Evolutionary conservation across 306 rosid species (phyloP), one percentile per base, ranked within the genome.

Genomic region (Canavalia gladiata): DNA sequence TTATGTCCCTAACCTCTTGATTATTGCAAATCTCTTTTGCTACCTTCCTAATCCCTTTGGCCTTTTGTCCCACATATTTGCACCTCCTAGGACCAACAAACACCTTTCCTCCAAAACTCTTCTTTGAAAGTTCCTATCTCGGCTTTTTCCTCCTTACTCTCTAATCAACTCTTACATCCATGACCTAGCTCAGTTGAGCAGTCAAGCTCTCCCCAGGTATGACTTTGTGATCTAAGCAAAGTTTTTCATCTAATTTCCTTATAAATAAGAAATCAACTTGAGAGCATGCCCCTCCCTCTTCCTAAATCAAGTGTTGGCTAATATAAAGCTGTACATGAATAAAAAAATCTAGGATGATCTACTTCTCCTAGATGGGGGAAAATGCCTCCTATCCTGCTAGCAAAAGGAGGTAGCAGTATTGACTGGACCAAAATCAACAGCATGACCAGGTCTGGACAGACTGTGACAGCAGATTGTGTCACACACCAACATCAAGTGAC

Each of bases 391-490:
- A 8, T 67, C 66, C 18, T 28, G 9, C n/a, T 67, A 37, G 46
- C 25, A 52, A 67, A 42, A 68, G 37, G 58, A 54, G 37, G 13
- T 25, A 37, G 56, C 55, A 52, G 56, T 58, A 68, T 79, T 58
- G 77, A 67, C 70, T 34, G 63, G 62, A 68, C 42, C 77, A 46
- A 69, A 33, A 33, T 7, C 8, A n/a, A 68, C 49, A 8, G 33
- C 42, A 34, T 25, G 43, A 33, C 10, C 9, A 45, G 59, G 30
- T 57, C 70, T 79, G 71, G 34, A 69, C 9, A 57, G 58, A 68
- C 60, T 73, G 50, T 34, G 13, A 10, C 29, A 78, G 56, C 67
- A 67, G 29, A 68, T 69, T 58, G 79, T 73, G 68, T 54, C 80
- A 81, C 55, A 43, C 59, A 29, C 81, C 46, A 47, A 57, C 11